Evolutionary conservation across 192 early-diverging fungal species (phyloP), one percentile per base, ranked within the genome.

Genomic region (Coemansia sp.): DNA sequence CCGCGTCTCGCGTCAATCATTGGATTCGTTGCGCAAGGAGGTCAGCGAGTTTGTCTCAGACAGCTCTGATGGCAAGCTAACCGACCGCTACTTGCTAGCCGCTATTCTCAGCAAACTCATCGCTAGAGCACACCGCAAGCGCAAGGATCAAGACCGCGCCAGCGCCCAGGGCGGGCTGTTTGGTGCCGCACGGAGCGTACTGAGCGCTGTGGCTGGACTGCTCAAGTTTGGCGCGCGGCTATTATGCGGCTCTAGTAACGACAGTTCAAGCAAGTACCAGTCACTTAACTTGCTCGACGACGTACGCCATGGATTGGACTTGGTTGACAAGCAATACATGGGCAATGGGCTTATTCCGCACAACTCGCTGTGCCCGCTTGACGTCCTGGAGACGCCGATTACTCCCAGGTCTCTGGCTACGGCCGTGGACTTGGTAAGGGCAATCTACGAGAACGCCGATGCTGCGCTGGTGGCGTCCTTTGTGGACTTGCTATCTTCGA

Each of bases 301-400:
- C 34, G 44, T 82, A 54, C 79, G 79, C 37, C 71, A 77, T 41
- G 64, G 71, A 6, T 59, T 82, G 41, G 70, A 17, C 3, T 17
- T 82, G 6, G 57, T 35, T 2, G 65, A 64, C 42, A 33, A 70
- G 29, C 64, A 57, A 45, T 82, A 82, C 50, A 82, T 73, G 62
- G 79, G 79, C 59, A 82, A 82, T 17, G 79, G 70, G 0, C 63
- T 82, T 39, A 34, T 82, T 2, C 74, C 79, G 10, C 74, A 76
- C 62, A 77, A 70, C 59, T 46, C 66, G 13, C 64, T 67, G 56
- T 74, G 70, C 27, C 67, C 74, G 27, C 53, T 77, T 7, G 61
- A 65, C 0, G 21, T 77, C 34, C 71, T 82, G 3, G 79, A 82
- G 19, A 64, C 44, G 42, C 68, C 70, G 1, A 74, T 65, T 2